phyloP scores from a whole-genome alignment of 495 filamentous ascomycete species.

The Cryomyces antarcticus region DNA sequence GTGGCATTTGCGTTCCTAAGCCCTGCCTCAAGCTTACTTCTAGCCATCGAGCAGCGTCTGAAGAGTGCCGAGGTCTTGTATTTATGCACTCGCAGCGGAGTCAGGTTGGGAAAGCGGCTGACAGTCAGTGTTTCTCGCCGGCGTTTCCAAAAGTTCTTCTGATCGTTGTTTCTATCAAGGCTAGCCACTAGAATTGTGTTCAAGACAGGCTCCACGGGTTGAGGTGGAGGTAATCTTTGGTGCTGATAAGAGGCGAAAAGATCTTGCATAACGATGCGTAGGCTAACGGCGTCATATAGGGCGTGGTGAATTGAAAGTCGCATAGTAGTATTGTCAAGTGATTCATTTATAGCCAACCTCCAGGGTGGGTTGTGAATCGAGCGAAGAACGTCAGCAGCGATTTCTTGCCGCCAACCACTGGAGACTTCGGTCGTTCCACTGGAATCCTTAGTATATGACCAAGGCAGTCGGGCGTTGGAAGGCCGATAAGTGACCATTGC shows the following conservation, averaged over 20 bases:
- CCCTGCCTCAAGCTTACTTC: constrained; percentile 27
- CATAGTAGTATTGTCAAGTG: constrained; percentile 13
- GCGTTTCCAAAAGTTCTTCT: constrained; percentile 39
- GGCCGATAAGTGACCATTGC: constrained; percentile 40
- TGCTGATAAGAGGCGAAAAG: constrained; percentile 24
- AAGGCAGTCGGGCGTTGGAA: constrained; percentile 20
- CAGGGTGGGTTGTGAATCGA: neutral
- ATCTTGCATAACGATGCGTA: constrained; percentile 37
- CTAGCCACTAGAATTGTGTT: constrained; percentile 28
- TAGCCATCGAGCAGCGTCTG: constrained; percentile 17
- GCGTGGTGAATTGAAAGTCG: constrained; percentile 47
- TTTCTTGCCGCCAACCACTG: constrained; percentile 4
- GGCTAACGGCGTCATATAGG: constrained; percentile 56
- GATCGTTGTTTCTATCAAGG: constrained; percentile 12
- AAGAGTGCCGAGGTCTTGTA: constrained; percentile 20
- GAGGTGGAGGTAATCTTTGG: constrained; percentile 3
- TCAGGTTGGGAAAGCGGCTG: constrained; percentile 48
- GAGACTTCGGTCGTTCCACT: constrained; percentile 1
- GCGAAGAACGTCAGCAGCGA: neutral
- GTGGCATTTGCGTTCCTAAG: constrained; percentile 38
- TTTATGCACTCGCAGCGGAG: constrained; percentile 30
- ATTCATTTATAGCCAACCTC: constrained; percentile 1
- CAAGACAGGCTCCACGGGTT: constrained; percentile 16
- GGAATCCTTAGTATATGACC: constrained; percentile 13
- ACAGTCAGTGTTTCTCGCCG: constrained; percentile 29